These are phyloP conservation scores for Guillardia theta DNA, from an alignment of 78 protist species.

Conservation along the genomic window DNA sequence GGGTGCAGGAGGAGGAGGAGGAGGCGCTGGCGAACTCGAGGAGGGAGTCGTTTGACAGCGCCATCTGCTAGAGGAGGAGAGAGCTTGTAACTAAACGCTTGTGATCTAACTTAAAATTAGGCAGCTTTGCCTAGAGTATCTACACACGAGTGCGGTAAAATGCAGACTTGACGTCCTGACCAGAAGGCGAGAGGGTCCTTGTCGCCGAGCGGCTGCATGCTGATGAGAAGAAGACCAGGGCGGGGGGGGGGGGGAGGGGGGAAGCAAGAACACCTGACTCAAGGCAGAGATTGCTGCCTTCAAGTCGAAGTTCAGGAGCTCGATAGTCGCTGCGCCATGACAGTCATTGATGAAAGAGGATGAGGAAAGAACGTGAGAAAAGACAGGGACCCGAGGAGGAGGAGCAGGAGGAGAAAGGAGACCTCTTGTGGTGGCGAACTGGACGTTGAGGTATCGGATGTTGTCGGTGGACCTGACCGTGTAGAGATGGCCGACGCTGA, in stretches of 20 bases:
- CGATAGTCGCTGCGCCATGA: not conserved
- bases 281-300: not conserved
- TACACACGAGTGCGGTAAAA: not conserved
- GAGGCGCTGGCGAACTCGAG: no score
- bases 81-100: no score
- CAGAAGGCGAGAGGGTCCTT: not conserved
- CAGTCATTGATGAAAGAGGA: not conserved
- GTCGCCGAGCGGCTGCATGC: not conserved
- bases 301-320: not conserved
- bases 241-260: no score
- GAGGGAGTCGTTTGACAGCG: no score
- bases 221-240: no score
- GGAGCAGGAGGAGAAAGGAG: not conserved
- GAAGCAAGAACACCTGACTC: no score
- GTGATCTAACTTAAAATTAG: no score
- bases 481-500: slow-evolving; percentile 7
- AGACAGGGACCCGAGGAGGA: not conserved
- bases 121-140: no score
- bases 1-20: no score
- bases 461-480: not conserved
- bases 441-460: slow-evolving; percentile 26
- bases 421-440: slow-evolving; percentile 44
- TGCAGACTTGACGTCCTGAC: not conserved
- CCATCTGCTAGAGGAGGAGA: no score
- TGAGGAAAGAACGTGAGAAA: not conserved